A percentile compares a stretch with the other conserved stretches of the same genome.
phyloP scores from a whole-genome alignment of 2,329 filamentous ascomycete species.

The Graphilbum sp. region DNA sequence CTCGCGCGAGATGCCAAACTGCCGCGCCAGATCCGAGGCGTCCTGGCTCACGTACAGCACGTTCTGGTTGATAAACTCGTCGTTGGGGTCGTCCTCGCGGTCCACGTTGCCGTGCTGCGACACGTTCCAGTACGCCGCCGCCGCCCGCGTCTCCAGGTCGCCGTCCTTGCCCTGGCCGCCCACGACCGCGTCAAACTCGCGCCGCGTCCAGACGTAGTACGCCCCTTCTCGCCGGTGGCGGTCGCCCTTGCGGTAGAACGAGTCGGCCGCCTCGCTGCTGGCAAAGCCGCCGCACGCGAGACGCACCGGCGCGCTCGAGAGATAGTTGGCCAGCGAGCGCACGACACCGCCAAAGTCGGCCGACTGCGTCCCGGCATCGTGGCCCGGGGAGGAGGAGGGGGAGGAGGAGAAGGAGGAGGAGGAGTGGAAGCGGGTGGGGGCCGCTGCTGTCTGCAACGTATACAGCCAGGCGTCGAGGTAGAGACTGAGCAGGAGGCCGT shows the following conservation, averaged over 20 bases:
- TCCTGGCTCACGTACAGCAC: slow-evolving; percentile 60
- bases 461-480: slow-evolving; percentile 77
- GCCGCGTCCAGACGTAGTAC: slow-evolving; percentile 85
- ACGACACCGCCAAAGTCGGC: slow-evolving; percentile 63
- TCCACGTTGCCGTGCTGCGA: slow-evolving; percentile 73
- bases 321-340: slow-evolving; percentile 72
- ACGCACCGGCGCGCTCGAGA: slow-evolving; percentile 55
- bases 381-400: too few relatives aligned
- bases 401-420: too few relatives aligned
- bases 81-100: slow-evolving; percentile 68
- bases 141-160: slow-evolving; percentile 49
- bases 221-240: slow-evolving; percentile 77
- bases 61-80: slow-evolving; percentile 91
- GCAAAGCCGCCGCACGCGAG: slow-evolving; percentile 60
- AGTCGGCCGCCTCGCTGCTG: slow-evolving; percentile 84
- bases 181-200: slow-evolving; percentile 68
- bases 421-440: too few relatives aligned
- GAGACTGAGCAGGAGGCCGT: slow-evolving; percentile 66
- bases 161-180: slow-evolving; percentile 23
- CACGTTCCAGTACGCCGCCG: slow-evolving; percentile 74
- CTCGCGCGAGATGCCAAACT: slow-evolving; percentile 55
- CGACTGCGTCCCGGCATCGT: slow-evolving; percentile 21
- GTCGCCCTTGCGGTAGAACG: slow-evolving; percentile 55
- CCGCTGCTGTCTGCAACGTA: slow-evolving; percentile 18
- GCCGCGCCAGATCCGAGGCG: slow-evolving; percentile 50